Evolutionary conservation across 2,329 filamentous ascomycete species (phyloP), one percentile per base, ranked within the genome.

Genomic region (Chrysoporthe deuterocubensis): DNA sequence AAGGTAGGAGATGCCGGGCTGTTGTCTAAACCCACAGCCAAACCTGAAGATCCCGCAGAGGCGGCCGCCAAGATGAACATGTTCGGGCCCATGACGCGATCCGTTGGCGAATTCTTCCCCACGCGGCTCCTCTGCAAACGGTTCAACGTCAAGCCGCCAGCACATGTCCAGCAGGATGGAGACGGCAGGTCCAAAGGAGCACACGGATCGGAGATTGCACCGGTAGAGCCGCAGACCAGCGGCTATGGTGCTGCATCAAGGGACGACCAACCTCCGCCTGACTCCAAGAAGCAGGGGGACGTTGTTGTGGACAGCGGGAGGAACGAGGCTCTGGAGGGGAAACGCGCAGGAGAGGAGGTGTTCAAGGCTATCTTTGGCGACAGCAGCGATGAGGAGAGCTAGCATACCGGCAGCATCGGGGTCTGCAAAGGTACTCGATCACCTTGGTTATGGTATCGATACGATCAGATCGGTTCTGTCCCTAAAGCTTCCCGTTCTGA

Each of bases 301-400:
- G 77, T 81, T 13, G 34, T 52, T 44, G 84, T 96, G 34, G 87
- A 97, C 76, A 85, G 89, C 0, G 91, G 93, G 71, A 87, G 83
- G 71, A 97, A 97, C 73, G 90, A 93, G 67, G 92, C 91, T 4
- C 75, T 97, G 11, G 92, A 96, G 75, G 90, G 86, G 0, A 84
- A 89, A 73, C 85, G 88, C 65, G 92, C 94, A 0, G 89, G 91
- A 18, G 92, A 94, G 61, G 92, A 92, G 56, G 90, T 97, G 0
- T 94, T 97, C 74, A 92, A 88, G 72, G 92, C 93, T n/a, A 94
- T 98, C 42, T 98, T 98, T 85, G 95, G 94, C 6, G 93, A 94
- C 76, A 92, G 92, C 74, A 90, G 91, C 71, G 91, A 93, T 73
- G 90, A 93, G 14, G 73, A 72, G 40, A 44, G 65, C 9, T 64